These are phyloP conservation scores for Cordyceps cicadae DNA, from an alignment of 2,329 filamentous ascomycete species.

Conservation along the genomic window DNA sequence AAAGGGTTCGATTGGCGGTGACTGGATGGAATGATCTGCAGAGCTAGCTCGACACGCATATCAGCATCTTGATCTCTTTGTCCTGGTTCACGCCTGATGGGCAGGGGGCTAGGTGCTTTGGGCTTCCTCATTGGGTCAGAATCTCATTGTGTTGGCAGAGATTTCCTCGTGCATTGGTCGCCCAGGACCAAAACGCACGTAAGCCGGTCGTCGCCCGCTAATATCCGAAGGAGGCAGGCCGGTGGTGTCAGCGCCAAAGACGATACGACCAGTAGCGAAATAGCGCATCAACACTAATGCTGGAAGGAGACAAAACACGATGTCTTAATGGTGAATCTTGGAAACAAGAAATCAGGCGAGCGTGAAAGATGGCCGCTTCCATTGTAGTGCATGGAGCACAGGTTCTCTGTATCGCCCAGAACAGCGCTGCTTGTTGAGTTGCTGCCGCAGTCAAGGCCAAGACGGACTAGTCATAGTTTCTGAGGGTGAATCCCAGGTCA, in stretches of 20 bases:
- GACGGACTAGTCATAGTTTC: too few species aligned
- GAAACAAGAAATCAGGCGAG: not conserved
- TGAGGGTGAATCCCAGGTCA: not conserved
- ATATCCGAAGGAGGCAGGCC: not conserved
- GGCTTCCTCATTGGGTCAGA: not conserved
- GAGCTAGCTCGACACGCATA: not conserved
- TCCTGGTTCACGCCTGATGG: not conserved
- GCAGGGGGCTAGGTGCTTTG: not conserved
- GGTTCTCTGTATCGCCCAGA: not conserved
- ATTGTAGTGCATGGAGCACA: not conserved
- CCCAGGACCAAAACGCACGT: constrained; percentile 2
- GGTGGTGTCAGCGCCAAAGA: constrained; percentile 4
- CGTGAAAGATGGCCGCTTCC: not conserved
- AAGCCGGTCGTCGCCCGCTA: constrained; percentile 11
- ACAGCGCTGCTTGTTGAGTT: not conserved
- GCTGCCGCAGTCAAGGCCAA: not conserved
- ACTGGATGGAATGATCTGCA: not conserved
- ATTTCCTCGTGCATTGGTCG: not conserved
- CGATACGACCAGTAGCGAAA: constrained; percentile 1
- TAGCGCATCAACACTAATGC: constrained; percentile 9
- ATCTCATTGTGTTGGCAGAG: not conserved
- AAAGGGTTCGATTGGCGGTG: not conserved
- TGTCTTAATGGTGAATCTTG: not conserved
- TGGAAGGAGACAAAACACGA: constrained; percentile 8
- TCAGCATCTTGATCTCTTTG: not conserved